phyloP scores from a whole-genome alignment of 345 rosid species.

The Cardiospermum halicacabum region DNA sequence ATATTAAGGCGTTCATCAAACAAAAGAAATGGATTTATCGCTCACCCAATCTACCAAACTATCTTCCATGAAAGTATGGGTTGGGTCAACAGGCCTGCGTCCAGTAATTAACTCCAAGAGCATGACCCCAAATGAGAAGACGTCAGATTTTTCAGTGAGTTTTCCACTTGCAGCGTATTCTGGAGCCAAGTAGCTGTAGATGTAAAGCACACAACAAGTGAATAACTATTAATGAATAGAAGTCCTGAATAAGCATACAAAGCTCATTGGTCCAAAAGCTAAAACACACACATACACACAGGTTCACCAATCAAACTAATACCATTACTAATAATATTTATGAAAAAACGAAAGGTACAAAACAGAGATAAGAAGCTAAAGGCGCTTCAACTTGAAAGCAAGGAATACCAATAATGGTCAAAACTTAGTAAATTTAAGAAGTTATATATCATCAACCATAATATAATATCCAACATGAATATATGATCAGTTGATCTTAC shows the following conservation, averaged over 20 bases:
- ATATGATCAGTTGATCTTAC: slow-evolving; percentile 30
- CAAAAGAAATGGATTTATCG: slow-evolving; percentile 4
- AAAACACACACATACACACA: background rate
- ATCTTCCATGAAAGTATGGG: slow-evolving; percentile 61
- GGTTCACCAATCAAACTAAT: too few relatives aligned
- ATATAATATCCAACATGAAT: background rate
- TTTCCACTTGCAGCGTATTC: slow-evolving; percentile 96
- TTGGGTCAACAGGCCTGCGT: slow-evolving; percentile 68
- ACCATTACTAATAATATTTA: too few relatives aligned
- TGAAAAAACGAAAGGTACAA: slow-evolving; percentile 8
- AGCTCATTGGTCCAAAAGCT: background rate
- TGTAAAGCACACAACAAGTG: background rate
- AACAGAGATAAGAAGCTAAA: background rate
- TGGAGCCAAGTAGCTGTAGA: slow-evolving; percentile 81
- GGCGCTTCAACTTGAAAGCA: background rate
- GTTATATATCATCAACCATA: background rate
- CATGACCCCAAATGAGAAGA: slow-evolving; percentile 89
- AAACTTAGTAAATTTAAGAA: slow-evolving; percentile 2
- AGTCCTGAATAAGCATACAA: background rate
- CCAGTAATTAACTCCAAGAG: slow-evolving; percentile 88
- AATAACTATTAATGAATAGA: background rate
- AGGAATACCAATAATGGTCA: background rate
- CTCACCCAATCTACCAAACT: slow-evolving; percentile 97
- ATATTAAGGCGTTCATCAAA: background rate
- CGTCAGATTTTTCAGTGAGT: slow-evolving; percentile 80